Base-by-base conservation (phyloP, 352 stramenopile genomes). In the Phytophthora pisi region DNA sequence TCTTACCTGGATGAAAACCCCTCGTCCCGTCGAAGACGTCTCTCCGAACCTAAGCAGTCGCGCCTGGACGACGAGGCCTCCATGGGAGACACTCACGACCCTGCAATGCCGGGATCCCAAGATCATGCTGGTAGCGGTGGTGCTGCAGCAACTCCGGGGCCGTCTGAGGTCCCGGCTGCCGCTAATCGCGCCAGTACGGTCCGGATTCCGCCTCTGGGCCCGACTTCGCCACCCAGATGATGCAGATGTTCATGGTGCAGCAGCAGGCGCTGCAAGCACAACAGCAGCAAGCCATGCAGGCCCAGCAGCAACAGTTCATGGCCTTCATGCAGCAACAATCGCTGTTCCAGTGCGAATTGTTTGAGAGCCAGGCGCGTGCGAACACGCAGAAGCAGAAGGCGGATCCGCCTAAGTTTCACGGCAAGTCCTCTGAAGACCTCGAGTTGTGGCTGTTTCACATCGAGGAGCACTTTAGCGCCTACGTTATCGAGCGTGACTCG, bases 391-490 rank as follows among this genome's bases (percentile, higher is more conserved):
- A 49, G 4, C 42, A 49, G 4, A 49, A 49, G 1, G 16, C n/a
- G 5, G n/a, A 49, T n/a, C 42, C 42, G 0, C n/a, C 42, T 0
- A 49, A 49, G 6, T 49, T 49, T 11, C 0, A 49, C n/a, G 42
- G 42, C 42, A 57, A 57, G 51, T 46, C 51, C 0, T 57, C 51
- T 10, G 40, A 61, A 5, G 54, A 51, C 26, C 40, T 61, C 24
- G 54, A 61, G 40, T 10, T 61, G 15, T 52, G 43, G 43, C 7
- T 54, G 18, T 55, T 62, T 13, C 24, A 31, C 38, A 61, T 61
- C 7, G 36, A 52, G 30, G 54, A 61, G 5, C 40, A 61, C 11
- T n/a, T 61, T 9, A 42, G 15, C 13, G 26, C 23, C 0, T 61
- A 61, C 7, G 40, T 24, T 13, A 7, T n/a, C 3, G 42, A 49